phyloP scores from a whole-genome alignment of 179 eudicot genomes.

The Heliamphora pulchella region DNA sequence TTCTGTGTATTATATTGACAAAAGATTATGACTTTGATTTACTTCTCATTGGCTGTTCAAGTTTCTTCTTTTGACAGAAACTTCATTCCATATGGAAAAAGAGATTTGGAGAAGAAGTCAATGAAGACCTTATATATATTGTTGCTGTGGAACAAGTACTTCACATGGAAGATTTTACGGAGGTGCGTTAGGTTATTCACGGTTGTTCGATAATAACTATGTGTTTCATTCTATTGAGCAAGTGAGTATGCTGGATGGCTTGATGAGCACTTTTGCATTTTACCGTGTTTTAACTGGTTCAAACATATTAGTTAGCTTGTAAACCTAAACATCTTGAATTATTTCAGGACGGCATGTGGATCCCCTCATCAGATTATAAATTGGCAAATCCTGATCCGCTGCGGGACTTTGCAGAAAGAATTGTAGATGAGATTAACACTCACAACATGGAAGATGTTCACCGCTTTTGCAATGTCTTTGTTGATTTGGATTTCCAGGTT shows the following conservation, averaged over 20 bases:
- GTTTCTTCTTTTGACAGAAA: constrained; percentile 38
- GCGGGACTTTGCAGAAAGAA: constrained; percentile 61
- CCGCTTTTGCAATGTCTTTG: constrained; percentile 80
- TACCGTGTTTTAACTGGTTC: not conserved
- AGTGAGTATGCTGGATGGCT: not conserved
- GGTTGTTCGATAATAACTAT: not conserved
- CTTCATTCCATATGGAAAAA: constrained; percentile 62
- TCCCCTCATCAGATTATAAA: constrained; percentile 63
- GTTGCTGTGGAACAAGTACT: constrained; percentile 73
- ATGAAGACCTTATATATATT: constrained; percentile 53
- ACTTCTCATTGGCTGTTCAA: constrained; percentile 12
- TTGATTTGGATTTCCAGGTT: constrained; percentile 72
- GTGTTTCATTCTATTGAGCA: not conserved
- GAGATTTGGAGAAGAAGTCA: constrained; percentile 67
- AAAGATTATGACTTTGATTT: not conserved
- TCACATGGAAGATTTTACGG: constrained; percentile 80
- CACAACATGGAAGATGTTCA: constrained; percentile 71
- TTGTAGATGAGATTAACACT: constrained; percentile 64
- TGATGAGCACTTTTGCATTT: not conserved
- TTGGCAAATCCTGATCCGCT: constrained; percentile 86
- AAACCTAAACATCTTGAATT: not conserved
- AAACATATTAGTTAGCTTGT: not conserved
- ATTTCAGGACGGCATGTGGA: constrained; percentile 80
- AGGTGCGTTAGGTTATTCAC: constrained; percentile 42
- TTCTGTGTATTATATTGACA: not conserved